Evolutionary conservation across 768 basidiomycete species (phyloP).

Genomic region (Russula vinacea): DNA sequence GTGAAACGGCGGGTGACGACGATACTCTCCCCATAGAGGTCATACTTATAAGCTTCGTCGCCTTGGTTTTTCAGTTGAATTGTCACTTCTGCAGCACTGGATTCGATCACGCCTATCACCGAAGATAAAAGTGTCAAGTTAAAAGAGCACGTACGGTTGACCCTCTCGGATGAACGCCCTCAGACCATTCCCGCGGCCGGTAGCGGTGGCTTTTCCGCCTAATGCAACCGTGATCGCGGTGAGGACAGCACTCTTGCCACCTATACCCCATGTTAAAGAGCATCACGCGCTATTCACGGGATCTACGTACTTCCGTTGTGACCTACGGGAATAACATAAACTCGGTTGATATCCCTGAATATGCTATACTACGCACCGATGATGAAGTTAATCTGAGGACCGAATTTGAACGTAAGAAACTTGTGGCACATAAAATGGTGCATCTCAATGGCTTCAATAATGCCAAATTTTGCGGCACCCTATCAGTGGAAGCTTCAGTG

Average conservation of each 20-base stretch:
- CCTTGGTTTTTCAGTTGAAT: slow-evolving; percentile 87
- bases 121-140: not conserved
- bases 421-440: slow-evolving; percentile 96
- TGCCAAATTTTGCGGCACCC: slow-evolving; percentile 81
- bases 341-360: not conserved
- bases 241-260: slow-evolving; percentile 92
- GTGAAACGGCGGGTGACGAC: slow-evolving; percentile 78
- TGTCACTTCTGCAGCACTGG: slow-evolving; percentile 68
- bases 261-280: slow-evolving; percentile 40
- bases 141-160: slow-evolving; percentile 53
- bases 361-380: slow-evolving; percentile 55
- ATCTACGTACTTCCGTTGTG: slow-evolving; percentile 85
- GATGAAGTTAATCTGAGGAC: slow-evolving; percentile 95
- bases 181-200: slow-evolving; percentile 82
- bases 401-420: slow-evolving; percentile 77
- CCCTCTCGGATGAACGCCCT: slow-evolving; percentile 86
- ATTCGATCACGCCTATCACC: slow-evolving; percentile 7
- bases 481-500: slow-evolving; percentile 34
- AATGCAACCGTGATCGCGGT: slow-evolving; percentile 91
- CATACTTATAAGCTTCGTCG: slow-evolving; percentile 79
- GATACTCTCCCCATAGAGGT: slow-evolving; percentile 85
- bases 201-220: slow-evolving; percentile 88
- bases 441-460: slow-evolving; percentile 84
- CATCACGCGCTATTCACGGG: slow-evolving; percentile 6
- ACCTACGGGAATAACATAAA: slow-evolving; percentile 43